Evolutionary conservation across 129 eudicot species (phyloP), one percentile per base, ranked within the genome.

Genomic region (Cynara cardunculus): DNA sequence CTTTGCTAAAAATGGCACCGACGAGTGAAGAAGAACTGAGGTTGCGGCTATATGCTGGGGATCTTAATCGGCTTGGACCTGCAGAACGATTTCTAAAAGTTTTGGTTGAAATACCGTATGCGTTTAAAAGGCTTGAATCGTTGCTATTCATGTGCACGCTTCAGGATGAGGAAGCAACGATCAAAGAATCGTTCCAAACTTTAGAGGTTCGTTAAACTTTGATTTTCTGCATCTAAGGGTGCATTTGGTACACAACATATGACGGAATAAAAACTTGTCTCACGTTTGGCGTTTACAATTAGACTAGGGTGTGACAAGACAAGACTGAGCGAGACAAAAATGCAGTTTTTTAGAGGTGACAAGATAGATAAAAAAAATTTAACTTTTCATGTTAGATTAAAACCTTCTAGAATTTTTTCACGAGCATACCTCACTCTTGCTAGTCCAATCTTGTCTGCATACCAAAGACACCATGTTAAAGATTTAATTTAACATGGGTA

Each of bases 11-110:
- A 79, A 87, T 89, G 89, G 89, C 90, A 24, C 93, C 91, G 0
- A 89, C 93, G 49, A 49, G 84, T 78, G 89, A 89, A 89, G 90
- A 89, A 79, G 93, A 89, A 78, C 77, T 89, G 35, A 87, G 83
- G 77, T 79, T 89, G 41, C 84, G 93, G 76, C 78, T 89, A 44
- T 89, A 79, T 74, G 79, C 68, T 19, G 93, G 89, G n/a, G 89
- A 87, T 62, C 76, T 85, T 74, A 72, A 84, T 78, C 86, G 74
- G 79, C 90, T 89, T 49, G 89, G 91, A 73, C 89, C 91, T 24
- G 93, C 93, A 5, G 93, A 89, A 56, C 80, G 90, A 73, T 89
- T 89, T 80, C 32, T 89, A 34, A 89, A 89, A 80, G 86, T 28
- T 59, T 25, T 87, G 78, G 93, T 87, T 24, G 93, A 89, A 80